Conservation (phyloP, 768 basidiomycete genomes). For the Rhodosporidiobolus odoratus region DNA sequence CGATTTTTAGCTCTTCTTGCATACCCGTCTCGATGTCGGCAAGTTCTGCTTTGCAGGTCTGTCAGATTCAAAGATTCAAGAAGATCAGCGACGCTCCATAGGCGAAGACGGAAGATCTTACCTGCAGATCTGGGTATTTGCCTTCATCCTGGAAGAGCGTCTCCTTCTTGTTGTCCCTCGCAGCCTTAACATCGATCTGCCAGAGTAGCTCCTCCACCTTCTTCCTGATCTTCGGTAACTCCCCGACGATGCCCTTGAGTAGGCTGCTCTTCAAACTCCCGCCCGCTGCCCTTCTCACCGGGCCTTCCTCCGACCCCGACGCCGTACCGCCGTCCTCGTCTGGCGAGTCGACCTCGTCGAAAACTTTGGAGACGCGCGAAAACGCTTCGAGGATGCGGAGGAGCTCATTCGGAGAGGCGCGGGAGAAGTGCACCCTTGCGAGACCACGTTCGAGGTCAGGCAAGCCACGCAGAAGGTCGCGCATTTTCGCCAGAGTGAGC, state of each 20-base stretch:
- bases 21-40: slow-evolving; percentile 54
- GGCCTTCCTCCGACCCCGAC: not conserved
- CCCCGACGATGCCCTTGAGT: slow-evolving; percentile 60
- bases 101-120: not conserved
- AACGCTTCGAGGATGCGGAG: slow-evolving; percentile 70
- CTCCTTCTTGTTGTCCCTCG: slow-evolving; percentile 63
- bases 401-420: slow-evolving; percentile 76
- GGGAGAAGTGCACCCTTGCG: slow-evolving; percentile 78
- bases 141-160: slow-evolving; percentile 61
- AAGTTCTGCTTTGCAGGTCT: slow-evolving; percentile 25
- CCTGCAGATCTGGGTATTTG: slow-evolving; percentile 54
- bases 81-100: not conserved
- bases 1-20: slow-evolving; percentile 61
- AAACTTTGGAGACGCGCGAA: slow-evolving; percentile 61
- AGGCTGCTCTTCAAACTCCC: slow-evolving; percentile 9
- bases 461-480: slow-evolving; percentile 22
- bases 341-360: slow-evolving; percentile 43
- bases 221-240: slow-evolving; percentile 62
- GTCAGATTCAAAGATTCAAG: not conserved
- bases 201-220: slow-evolving; percentile 56
- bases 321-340: not conserved
- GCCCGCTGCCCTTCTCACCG: not conserved
- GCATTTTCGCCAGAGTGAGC: slow-evolving; percentile 56
- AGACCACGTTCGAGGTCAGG: slow-evolving; percentile 54
- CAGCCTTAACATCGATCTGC: slow-evolving; percentile 59